Percentiles rank a stretch among this genome's conserved stretches.
These are phyloP conservation scores for Globisporangium nodosum DNA, from an alignment of 352 stramenopile genomes.

Conservation along the genomic window DNA sequence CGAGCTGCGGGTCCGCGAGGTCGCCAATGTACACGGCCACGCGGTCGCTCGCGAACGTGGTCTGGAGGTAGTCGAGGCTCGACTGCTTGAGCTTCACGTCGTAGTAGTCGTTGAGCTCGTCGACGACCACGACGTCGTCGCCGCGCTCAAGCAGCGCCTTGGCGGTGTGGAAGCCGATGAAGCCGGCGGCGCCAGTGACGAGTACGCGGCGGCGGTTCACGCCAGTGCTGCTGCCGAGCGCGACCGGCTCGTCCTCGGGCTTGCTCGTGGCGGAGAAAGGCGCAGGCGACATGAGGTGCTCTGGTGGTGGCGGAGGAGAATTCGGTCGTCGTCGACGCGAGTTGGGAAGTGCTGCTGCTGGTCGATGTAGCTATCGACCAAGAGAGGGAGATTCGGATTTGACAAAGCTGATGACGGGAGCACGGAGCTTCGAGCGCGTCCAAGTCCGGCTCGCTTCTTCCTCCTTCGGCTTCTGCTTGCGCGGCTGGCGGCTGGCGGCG, in stretches of 20 bases:
- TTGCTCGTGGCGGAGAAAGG: slow-evolving; percentile 17
- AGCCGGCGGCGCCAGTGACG: slow-evolving; percentile 94
- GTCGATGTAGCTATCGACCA: too few species aligned
- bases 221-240: background rate
- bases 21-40: slow-evolving; percentile 88
- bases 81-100: slow-evolving; percentile 95
- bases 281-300: slow-evolving; percentile 18
- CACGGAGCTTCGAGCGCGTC: too few species aligned
- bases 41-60: slow-evolving; percentile 40
- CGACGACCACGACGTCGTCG: slow-evolving; percentile 94
- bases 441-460: too few species aligned
- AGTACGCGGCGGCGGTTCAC: slow-evolving; percentile 23
- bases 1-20: slow-evolving; percentile 91
- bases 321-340: too few species aligned
- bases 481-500: too few species aligned
- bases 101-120: slow-evolving; percentile 99
- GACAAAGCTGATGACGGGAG: too few species aligned
- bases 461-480: too few species aligned
- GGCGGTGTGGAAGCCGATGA: slow-evolving; percentile 96
- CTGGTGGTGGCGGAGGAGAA: background rate
- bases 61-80: slow-evolving; percentile 88
- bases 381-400: too few species aligned
- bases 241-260: slow-evolving; percentile 6
- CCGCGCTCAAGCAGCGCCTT: slow-evolving; percentile 80
- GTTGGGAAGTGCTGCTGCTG: too few species aligned